These are phyloP conservation scores for Achaetomium macrosporum DNA, from an alignment of 2,329 filamentous ascomycete genomes.

Conservation along the genomic window DNA sequence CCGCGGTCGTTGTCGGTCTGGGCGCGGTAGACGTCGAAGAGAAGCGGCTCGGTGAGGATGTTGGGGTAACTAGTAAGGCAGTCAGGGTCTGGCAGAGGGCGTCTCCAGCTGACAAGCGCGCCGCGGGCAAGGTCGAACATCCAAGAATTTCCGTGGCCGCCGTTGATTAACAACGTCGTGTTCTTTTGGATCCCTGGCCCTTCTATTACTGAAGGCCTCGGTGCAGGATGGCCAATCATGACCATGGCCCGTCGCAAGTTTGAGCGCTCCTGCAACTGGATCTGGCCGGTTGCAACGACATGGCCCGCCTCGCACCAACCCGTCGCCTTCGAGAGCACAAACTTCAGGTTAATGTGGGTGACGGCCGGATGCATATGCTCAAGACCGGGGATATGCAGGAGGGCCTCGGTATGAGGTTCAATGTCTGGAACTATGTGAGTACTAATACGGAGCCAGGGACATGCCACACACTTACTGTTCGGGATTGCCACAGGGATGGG, in stretches of 20 bases:
- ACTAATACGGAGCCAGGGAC: not conserved
- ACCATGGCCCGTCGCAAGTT: constrained; percentile 23
- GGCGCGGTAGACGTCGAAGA: constrained; percentile 57
- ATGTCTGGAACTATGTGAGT: constrained; percentile 30
- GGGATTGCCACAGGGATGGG: constrained; percentile 32
- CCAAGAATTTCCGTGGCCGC: constrained; percentile 35
- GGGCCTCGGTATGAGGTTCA: constrained; percentile 37
- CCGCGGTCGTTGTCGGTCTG: constrained; percentile 61
- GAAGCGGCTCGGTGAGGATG: constrained; percentile 40
- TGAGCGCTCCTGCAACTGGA: constrained; percentile 31
- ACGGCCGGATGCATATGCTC: constrained; percentile 31
- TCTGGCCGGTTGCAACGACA: constrained; percentile 46
- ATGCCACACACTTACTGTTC: constrained; percentile 27
- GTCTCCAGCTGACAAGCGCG: constrained; percentile 37
- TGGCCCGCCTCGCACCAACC: constrained; percentile 49
- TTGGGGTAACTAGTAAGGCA: constrained; percentile 25
- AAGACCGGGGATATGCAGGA: constrained; percentile 31
- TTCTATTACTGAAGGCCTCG: not conserved
- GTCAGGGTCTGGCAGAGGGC: constrained; percentile 23
- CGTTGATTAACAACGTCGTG: constrained; percentile 30
- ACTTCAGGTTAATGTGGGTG: constrained; percentile 44
- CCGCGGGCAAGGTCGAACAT: constrained; percentile 40
- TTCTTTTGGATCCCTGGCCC: not conserved
- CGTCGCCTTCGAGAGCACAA: constrained; percentile 38
- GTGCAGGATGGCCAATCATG: not conserved